Evolutionary conservation across 352 stramenopile species (phyloP).

Genomic region (Blastocystis sp.): DNA sequence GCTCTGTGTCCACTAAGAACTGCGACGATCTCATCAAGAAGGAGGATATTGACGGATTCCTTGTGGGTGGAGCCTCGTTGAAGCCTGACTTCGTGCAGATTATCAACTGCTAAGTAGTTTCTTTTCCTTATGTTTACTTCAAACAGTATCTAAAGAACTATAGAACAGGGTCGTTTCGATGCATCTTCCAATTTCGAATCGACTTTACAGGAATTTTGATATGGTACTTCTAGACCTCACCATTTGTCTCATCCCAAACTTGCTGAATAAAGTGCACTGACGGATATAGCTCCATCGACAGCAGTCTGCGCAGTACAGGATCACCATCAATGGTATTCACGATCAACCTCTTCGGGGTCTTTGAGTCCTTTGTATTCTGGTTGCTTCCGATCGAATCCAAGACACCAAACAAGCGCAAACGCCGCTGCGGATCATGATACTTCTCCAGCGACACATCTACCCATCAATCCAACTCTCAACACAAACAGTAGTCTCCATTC

Average conservation of each 20-base stretch:
- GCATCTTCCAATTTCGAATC: neutral
- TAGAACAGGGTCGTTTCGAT: slow-evolving; percentile 21
- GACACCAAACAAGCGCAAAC: neutral
- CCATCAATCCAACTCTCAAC: neutral
- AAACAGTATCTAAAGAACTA: neutral
- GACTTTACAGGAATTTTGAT: slow-evolving; percentile 4
- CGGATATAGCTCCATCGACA: neutral
- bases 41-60: slow-evolving; percentile 83
- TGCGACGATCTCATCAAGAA: slow-evolving; percentile 79
- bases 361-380: neutral
- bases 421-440: slow-evolving; percentile 8
- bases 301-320: neutral
- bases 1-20: slow-evolving; percentile 84
- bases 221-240: neutral
- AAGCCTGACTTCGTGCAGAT: slow-evolving; percentile 84
- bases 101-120: slow-evolving; percentile 65
- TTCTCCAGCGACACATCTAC: slow-evolving; percentile 29
- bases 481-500: neutral
- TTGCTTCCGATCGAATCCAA: neutral
- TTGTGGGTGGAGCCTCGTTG: slow-evolving; percentile 85
- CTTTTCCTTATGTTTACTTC: neutral
- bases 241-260: neutral
- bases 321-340: neutral
- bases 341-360: neutral
- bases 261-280: neutral